phyloP scores from a whole-genome alignment of 2,329 filamentous ascomycete species.

The Trichophyton mentagrophytes region DNA sequence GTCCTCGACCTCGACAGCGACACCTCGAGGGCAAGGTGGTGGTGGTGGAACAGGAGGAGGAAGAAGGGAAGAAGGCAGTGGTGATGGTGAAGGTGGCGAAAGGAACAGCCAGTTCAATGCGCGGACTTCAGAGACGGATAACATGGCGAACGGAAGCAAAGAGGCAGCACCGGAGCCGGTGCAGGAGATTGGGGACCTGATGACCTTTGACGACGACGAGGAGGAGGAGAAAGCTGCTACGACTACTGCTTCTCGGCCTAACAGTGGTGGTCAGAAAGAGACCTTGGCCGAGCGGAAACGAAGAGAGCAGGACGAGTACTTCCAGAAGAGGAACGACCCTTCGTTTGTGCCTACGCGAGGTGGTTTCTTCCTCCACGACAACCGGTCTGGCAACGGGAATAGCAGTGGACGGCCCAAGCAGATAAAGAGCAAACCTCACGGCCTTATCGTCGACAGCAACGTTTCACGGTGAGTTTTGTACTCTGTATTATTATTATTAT shows the following conservation, averaged over 20 bases:
- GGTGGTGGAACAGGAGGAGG: constrained; percentile 18
- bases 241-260: not conserved
- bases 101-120: constrained; percentile 20
- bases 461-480: constrained; percentile 29
- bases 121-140: constrained; percentile 43
- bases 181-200: constrained; percentile 15
- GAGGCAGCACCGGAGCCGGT: constrained; percentile 28
- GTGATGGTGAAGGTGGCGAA: constrained; percentile 15
- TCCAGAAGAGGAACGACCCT: constrained; percentile 76
- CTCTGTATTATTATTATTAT: not conserved
- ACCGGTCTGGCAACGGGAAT: constrained; percentile 55
- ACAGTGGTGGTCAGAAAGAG: constrained; percentile 34
- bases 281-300: constrained; percentile 57
- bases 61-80: not conserved
- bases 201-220: too few relatives aligned
- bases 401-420: constrained; percentile 49
- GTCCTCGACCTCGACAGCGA: constrained; percentile 8
- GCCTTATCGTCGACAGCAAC: constrained; percentile 33
- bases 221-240: too few relatives aligned
- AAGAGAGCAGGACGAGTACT: constrained; percentile 82
- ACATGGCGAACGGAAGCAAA: constrained; percentile 48
- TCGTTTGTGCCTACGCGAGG: constrained; percentile 89
- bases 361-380: constrained; percentile 94
- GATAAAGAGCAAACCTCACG: constrained; percentile 45
- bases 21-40: not conserved